These are phyloP conservation scores for Porcisia deanei DNA, from an alignment of 208 protist species.

Conservation along the genomic window DNA sequence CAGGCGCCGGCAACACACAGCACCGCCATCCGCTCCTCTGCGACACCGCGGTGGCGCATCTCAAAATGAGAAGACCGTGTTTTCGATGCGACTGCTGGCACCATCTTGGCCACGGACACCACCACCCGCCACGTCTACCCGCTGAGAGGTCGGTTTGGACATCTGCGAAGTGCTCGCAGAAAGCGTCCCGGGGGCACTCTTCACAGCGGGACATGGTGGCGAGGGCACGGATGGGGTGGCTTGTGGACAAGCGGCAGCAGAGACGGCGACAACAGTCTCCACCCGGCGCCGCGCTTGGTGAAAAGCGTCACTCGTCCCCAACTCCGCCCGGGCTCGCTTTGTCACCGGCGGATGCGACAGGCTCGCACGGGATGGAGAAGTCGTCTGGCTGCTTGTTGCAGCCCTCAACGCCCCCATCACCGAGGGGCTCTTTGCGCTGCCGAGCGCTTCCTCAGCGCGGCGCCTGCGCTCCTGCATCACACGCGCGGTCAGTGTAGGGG, in stretches of 20 bases:
- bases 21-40: neutral
- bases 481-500: conserved; percentile 18
- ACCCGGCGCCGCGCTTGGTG: neutral
- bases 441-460: conserved; percentile 11
- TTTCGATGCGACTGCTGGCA: neutral
- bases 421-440: neutral
- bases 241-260: neutral
- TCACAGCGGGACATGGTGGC: neutral
- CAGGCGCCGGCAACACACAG: neutral
- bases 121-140: neutral
- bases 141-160: neutral
- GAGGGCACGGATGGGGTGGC: neutral
- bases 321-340: conserved; percentile 4
- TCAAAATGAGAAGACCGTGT: conserved; percentile 11
- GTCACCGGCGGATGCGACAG: neutral
- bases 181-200: neutral
- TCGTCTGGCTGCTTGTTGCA: neutral
- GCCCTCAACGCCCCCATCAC: neutral
- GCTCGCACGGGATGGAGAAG: neutral
- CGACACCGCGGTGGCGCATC: neutral
- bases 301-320: neutral
- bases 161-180: neutral
- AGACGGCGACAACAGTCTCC: neutral
- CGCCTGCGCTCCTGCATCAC: conserved; percentile 22
- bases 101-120: neutral